These are phyloP conservation scores for Fragaria ananassa DNA, from an alignment of 306 rosid genomes.

Conservation along the genomic window DNA sequence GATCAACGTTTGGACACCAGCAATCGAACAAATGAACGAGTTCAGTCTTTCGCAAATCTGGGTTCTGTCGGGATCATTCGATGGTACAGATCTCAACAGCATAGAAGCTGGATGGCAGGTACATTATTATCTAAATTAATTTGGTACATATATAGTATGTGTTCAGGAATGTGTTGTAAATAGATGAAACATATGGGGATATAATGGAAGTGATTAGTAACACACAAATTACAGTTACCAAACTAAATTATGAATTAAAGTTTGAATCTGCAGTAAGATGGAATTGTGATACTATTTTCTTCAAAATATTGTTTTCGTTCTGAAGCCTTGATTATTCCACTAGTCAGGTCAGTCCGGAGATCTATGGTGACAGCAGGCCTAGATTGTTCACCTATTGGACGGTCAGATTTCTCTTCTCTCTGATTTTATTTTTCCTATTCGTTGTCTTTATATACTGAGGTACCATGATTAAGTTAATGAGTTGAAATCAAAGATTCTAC, in stretches of 20 bases:
- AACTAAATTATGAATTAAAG: not conserved
- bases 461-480: not conserved
- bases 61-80: conserved; percentile 87
- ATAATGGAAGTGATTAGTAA: not conserved
- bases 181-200: not conserved
- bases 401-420: conserved; percentile 42
- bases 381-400: conserved; percentile 98
- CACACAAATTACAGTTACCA: not conserved
- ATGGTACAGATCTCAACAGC: conserved; percentile 96
- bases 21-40: conserved; percentile 69
- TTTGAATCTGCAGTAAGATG: not conserved
- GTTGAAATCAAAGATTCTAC: no score
- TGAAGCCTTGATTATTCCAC: conserved; percentile 77
- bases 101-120: conserved; percentile 99
- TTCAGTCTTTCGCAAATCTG: conserved; percentile 90
- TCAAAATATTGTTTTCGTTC: conserved; percentile 4
- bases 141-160: no score
- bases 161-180: not conserved
- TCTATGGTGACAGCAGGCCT: conserved; percentile 96
- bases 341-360: conserved; percentile 99
- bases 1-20: conserved; percentile 90
- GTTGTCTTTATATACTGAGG: not conserved
- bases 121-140: conserved; percentile 12
- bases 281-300: not conserved
- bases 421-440: not conserved